Base-by-base conservation (phyloP, 768 basidiomycete genomes). In the Solioccasus polychromus region DNA sequence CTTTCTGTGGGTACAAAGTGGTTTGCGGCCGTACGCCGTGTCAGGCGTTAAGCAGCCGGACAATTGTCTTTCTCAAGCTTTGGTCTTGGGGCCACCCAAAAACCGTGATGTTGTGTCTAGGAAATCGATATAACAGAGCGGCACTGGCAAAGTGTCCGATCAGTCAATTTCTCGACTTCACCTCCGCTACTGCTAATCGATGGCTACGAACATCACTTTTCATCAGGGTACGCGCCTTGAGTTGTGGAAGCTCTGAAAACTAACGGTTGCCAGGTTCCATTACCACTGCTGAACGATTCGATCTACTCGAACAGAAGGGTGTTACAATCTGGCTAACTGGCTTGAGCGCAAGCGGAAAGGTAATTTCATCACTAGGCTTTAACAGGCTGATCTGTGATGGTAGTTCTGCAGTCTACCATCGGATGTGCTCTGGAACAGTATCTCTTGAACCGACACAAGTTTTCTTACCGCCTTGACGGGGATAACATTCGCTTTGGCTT, bases 281-380 rank as follows among this genome's bases (percentile, higher is more conserved):
- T 31, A 74, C 71, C 30, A 62, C 72, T 15, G 58, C 71, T 28
- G 92, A 95, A 69, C 86, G 95, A 47, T 67, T 72, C 17, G 58
- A 72, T 20, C 66, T 89, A 12, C 73, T 93, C 15, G 70, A 76
- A 17, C 95, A 98, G 64, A 85, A 78, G 52, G 95, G 95, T 18
- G 78, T 85, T 5, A 98, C 95, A 0, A 80, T 98, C 63, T 99
- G 96, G 96, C 69, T 99, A 48, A 99, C 96, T 7, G 96, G 96
- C 6, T 79, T 98, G 15, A 93, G 91, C 59, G 94, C 88, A 7
- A 92, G 89, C 62, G 94, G 94, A 40, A 97, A 96, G 80, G 93
- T 39, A 17, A 6, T 26, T 44, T 1, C 24, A 26, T 1, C n/a
- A 14, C 39, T 39, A 24, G n/a, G 22, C 25, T 8, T 3, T 20